Evolutionary conservation across 495 filamentous ascomycete genomes (phyloP), one percentile per base, ranked within the genome.

Genomic region (Daldinia bambusicola): DNA sequence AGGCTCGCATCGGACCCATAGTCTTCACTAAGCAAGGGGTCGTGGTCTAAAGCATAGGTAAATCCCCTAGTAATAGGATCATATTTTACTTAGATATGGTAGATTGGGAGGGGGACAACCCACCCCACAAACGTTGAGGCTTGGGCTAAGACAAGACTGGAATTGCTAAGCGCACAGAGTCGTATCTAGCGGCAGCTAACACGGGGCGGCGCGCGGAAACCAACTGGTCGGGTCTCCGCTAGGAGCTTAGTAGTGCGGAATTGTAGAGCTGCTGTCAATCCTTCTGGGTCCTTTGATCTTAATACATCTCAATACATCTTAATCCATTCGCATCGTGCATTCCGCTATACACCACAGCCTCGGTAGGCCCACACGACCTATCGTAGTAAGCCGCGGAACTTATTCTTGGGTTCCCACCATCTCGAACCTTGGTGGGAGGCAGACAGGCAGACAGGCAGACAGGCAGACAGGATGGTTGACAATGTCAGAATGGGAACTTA

Each of bases 121-220:
- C 63, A 50, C 69, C 63, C 53, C 55, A 50, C 40, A 57, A 67
- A 58, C 38, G 40, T 60, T 56, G 43, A 50, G 62, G 41, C 30
- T 63, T 40, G 53, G n/a, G 26, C 74, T 76, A 76, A 52, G 58
- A 71, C 74, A 26, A 62, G 71, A 76, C 53, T 48, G 74, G 74
- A 40, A 74, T 68, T 71, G 41, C 71, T 74, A 76, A 72, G 71
- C 71, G 71, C 68, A 55, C 51, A 74, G 69, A 60, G 74, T 76
- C 64, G 51, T 69, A 74, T 74, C 56, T 53, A 18, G 66, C 69
- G 68, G 65, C 65, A 71, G 63, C 63, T 72, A 66, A 66, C 36
- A 76, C 70, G 70, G 70, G 70, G 70, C 70, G 70, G 66, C 70
- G 65, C 70, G 70, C 66, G 70, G 70, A 69, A 69, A 62, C 61